phyloP scores from a whole-genome alignment of 2,329 filamentous ascomycete species.

The Colletotrichum sp. region DNA sequence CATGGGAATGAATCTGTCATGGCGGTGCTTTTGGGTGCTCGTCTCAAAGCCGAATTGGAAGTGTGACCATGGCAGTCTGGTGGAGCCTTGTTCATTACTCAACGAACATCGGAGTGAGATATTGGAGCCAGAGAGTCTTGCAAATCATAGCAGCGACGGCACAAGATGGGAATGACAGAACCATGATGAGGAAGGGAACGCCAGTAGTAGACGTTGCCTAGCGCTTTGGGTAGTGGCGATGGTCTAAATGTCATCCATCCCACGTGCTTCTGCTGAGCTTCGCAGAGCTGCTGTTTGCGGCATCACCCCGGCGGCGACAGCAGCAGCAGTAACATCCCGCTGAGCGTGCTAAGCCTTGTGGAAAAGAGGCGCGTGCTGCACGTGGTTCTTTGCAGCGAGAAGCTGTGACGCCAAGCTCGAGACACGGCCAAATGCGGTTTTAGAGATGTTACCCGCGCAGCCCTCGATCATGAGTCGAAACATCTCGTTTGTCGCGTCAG shows the following conservation, averaged over 20 bases:
- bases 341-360: background rate
- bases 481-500: background rate
- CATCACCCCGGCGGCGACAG: background rate
- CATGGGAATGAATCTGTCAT: background rate
- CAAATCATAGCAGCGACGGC: background rate
- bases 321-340: background rate
- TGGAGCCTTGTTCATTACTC: background rate
- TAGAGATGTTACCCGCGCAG: background rate
- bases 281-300: background rate
- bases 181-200: background rate
- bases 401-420: background rate
- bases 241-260: background rate
- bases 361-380: background rate
- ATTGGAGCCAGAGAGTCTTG: background rate
- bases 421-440: background rate
- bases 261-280: background rate
- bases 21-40: background rate
- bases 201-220: background rate
- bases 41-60: background rate
- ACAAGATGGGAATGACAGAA: background rate
- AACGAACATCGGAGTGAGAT: background rate
- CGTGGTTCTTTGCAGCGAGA: background rate
- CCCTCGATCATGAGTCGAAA: background rate
- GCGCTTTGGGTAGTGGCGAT: background rate
- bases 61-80: background rate